Percentiles rank a stretch among this genome's conserved stretches.
Conservation (phyloP, 2,329 filamentous ascomycete species). For the Phialophora macrospora region DNA sequence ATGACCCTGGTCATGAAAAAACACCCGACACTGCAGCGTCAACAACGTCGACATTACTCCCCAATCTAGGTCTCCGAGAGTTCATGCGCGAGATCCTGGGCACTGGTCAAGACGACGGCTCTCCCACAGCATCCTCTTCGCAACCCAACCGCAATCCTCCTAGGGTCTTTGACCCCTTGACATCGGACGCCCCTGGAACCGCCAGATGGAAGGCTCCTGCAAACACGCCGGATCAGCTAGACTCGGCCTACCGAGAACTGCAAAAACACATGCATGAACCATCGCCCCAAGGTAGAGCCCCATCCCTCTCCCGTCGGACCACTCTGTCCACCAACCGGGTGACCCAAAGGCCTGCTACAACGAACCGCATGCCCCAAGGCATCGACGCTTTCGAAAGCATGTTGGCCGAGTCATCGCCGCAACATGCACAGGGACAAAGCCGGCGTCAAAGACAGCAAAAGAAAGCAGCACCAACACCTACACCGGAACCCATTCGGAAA, state of each 20-base stretch:
- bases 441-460: constrained; percentile 9
- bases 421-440: background rate
- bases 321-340: background rate
- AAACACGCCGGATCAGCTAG: background rate
- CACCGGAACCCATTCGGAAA: background rate
- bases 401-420: constrained; percentile 6
- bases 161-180: constrained; percentile 9
- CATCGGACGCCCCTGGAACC: background rate
- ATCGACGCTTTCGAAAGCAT: constrained; percentile 31
- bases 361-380: constrained; percentile 5
- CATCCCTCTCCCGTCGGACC: background rate
- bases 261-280: background rate
- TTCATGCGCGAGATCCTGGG: constrained; percentile 31
- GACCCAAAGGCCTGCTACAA: background rate
- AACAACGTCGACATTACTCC: background rate
- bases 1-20: background rate
- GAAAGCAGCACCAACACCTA: background rate
- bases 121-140: background rate
- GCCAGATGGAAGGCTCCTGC: constrained; percentile 3
- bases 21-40: background rate
- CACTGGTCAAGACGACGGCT: background rate
- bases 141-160: constrained; percentile 7
- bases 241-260: background rate
- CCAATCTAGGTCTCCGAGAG: constrained; percentile 23
- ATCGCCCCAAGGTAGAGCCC: background rate